Conservation (phyloP, 352 stramenopile genomes). For the Thraustochytrium sp. region DNA sequence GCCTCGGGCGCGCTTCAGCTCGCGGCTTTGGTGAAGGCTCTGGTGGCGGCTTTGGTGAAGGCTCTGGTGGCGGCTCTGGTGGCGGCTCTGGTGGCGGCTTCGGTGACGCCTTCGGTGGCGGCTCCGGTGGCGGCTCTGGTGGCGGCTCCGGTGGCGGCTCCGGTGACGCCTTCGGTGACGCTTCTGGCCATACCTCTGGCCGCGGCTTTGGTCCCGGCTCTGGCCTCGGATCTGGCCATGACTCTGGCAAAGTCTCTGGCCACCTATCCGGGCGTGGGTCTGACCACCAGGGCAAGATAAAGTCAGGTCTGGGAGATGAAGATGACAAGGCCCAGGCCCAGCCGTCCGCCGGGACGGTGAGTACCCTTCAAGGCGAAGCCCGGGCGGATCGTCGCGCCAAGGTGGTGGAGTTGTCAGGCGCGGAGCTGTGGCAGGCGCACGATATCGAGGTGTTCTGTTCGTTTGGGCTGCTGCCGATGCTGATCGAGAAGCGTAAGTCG, state of each 20-base stretch:
- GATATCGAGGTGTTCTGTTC: not conserved
- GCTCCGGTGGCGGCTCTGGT: not conserved
- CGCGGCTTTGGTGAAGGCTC: not conserved
- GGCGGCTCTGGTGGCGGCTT: not conserved
- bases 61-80: not conserved
- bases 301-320: too few species aligned
- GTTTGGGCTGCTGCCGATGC: conserved; percentile 24
- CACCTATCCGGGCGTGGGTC: not conserved
- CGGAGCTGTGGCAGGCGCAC: conserved; percentile 14
- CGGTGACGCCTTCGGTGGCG: not conserved
- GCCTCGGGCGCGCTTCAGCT: too few species aligned
- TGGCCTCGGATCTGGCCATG: not conserved
- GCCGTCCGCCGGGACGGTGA: too few species aligned
- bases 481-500: not conserved
- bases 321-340: too few species aligned
- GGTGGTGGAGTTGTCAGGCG: not conserved
- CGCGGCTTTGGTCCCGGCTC: not conserved
- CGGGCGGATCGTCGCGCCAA: not conserved
- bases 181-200: not conserved
- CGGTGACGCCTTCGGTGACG: not conserved
- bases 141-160: not conserved
- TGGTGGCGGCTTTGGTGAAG: not conserved
- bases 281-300: too few species aligned
- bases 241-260: not conserved
- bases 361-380: not conserved